Percentiles rank a stretch among this genome's conserved stretches.
These are phyloP conservation scores for Triadica sebifera DNA, from an alignment of 345 rosid species.

Conservation along the genomic window DNA sequence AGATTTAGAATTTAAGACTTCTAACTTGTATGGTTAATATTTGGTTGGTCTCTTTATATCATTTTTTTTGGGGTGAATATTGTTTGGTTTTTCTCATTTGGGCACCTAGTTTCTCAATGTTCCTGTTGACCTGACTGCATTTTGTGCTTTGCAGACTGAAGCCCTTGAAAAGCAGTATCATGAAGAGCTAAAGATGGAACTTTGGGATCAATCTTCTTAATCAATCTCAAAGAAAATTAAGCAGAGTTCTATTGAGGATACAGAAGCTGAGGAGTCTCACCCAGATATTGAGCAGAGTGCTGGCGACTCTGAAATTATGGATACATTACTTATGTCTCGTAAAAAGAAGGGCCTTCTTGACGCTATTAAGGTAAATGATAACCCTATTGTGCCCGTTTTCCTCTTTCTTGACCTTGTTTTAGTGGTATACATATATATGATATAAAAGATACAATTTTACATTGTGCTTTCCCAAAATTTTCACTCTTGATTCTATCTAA, in stretches of 20 bases:
- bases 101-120: neutral
- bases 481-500: neutral
- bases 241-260: slow-evolving; percentile 25
- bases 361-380: slow-evolving; percentile 62
- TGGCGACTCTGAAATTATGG: slow-evolving; percentile 38
- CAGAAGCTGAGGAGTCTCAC: slow-evolving; percentile 37
- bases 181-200: slow-evolving; percentile 69
- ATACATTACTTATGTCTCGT: slow-evolving; percentile 51
- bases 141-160: slow-evolving; percentile 55
- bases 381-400: neutral
- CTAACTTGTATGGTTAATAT: neutral
- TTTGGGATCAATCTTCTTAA: slow-evolving; percentile 38
- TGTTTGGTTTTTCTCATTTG: neutral
- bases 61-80: neutral
- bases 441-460: neutral
- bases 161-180: slow-evolving; percentile 76
- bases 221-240: slow-evolving; percentile 20
- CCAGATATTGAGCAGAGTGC: slow-evolving; percentile 41
- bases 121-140: neutral
- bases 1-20: neutral
- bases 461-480: neutral
- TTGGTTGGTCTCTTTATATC: neutral
- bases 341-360: slow-evolving; percentile 57
- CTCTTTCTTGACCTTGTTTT: neutral
- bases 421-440: neutral